Base-by-base conservation (phyloP, 139 green algal species). In the Tetraselmis chui region DNA sequence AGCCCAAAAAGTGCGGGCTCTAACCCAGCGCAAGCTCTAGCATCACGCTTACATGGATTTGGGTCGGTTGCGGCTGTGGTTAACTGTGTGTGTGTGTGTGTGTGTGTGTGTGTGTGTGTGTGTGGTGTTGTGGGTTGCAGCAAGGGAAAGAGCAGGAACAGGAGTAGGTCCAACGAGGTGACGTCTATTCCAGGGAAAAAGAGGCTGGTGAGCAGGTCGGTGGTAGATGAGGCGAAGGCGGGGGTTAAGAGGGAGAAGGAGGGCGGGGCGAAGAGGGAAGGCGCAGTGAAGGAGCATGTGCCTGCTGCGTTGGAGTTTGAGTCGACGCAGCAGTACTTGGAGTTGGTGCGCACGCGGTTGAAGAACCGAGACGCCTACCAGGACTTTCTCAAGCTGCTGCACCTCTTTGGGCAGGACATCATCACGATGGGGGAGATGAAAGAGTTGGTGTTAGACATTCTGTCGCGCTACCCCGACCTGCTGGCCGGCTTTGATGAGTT, bases 301-400 rank as follows among this genome's bases (percentile, higher is more conserved):
- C 11, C 45, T 67, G 45, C 45, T 18, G 45, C 18, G 45, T 27
- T 32, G 31, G 31, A 31, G 28, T 32, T 80, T 32, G 77, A 32
- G 28, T 59, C 31, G 77, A 32, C 31, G 77, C 28, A 59, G 28
- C 77, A 80, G 28, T 80, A 59, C 29, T 31, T 80, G 24, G 77
- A 80, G 77, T 29, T 31, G 24, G 77, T 80, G 2, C 31, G 32
- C 29, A 80, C 24, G 22, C 77, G 77, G 24, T 80, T 80, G 77
- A 30, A 29, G 2, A 80, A 32, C 18, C 45, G 45, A 5, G 45
- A 74, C 31, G 59, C 86, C 30, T 99, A 98, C 87, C 87, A 93
- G 59, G 97, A 99, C 83, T 97, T 99, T 87, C 84, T 99, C 28
- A 99, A 98, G 89, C 96, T 90, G 85, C 91, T 99, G 59, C 96